Evolutionary conservation across 208 protist species (phyloP), one percentile per base, ranked within the genome.

Genomic region (Crithidia bombi): DNA sequence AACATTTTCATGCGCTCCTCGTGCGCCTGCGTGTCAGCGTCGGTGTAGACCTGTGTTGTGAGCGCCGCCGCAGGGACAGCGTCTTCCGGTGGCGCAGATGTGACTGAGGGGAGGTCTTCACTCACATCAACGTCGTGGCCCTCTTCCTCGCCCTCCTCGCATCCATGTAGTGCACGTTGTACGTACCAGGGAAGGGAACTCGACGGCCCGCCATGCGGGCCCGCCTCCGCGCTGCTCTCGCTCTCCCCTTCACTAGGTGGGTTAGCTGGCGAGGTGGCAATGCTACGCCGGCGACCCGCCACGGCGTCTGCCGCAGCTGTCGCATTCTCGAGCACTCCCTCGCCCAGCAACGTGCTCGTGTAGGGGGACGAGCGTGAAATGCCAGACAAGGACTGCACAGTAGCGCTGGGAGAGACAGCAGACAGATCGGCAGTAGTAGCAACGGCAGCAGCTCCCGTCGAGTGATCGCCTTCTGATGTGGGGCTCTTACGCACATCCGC

Each of bases 361-460:
- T 75, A 87, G 21, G 83, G 86, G 14, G 89, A 89, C 21, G 70
- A 83, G 25, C 67, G 73, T 3, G 86, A 89, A 33, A 94, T 94
- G 43, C 83, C 86, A 7, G 85, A 91, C 51, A 94, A 67, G 1
- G 89, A 94, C 51, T 79, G 83, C n/a, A 91, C 75, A 5, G 73
- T 73, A 9, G 81, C 59, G 26, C 46, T 76, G 25, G 41, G 65
- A 0, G 58, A 72, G 9, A 59, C 47, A n/a, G 52, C 64, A 21
- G 63, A 64, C 9, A 30, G 28, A 49, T 58, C 61, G 26, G 35
- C 61, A 32, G 17, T 28, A 14, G 32, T 61, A 0, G 17, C 41
- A 9, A 10, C 43, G 7, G 47, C 12, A 1, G 51, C 11, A 26
- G 26, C 36, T 39, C 26, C 26, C 1, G 28, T 1, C 17, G 32